A percentile compares a stretch with the other conserved stretches of the same genome.
These are phyloP conservation scores for Brachypodium distachyon DNA, from an alignment of 202 grass and related monocot genomes.

Conservation along the genomic window DNA sequence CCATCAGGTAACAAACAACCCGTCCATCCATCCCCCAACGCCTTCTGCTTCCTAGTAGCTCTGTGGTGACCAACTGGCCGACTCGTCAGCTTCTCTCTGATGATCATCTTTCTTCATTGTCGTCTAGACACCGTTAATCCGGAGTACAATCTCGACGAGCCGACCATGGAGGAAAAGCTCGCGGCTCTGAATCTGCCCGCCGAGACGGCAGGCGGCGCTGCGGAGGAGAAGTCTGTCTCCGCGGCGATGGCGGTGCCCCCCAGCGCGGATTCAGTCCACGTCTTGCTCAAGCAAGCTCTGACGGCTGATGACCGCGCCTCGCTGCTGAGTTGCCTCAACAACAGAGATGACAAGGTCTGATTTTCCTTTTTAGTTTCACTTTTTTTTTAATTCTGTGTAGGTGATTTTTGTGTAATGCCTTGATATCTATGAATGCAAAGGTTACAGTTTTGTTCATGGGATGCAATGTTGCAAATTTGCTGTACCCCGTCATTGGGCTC, in stretches of 20 bases:
- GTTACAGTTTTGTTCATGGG: background rate
- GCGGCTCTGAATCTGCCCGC: constrained; percentile 25
- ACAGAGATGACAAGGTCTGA: constrained; percentile 47
- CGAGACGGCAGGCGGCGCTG: background rate
- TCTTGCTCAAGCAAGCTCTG: constrained; percentile 61
- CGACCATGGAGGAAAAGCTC: constrained; percentile 60
- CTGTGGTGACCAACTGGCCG: too few relatives aligned
- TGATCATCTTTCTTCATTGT: too few relatives aligned
- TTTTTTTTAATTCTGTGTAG: background rate
- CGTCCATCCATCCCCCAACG: too few relatives aligned
- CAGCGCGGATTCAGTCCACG: constrained; percentile 56
- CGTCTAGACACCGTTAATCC: background rate
- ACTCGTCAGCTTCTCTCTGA: background rate
- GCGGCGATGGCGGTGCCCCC: background rate
- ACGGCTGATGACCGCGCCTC: constrained; percentile 51
- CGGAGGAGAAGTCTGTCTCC: background rate
- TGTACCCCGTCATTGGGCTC: background rate
- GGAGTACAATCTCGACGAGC: constrained; percentile 42
- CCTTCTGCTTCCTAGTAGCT: too few relatives aligned
- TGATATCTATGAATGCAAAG: background rate
- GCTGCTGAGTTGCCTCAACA: constrained; percentile 47
- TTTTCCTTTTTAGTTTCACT: background rate
- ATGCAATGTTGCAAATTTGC: background rate
- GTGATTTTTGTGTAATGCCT: background rate
- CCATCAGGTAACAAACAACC: background rate